Evolutionary conservation across 495 filamentous ascomycete species (phyloP).

Genomic region (Penicillium chermesinum): DNA sequence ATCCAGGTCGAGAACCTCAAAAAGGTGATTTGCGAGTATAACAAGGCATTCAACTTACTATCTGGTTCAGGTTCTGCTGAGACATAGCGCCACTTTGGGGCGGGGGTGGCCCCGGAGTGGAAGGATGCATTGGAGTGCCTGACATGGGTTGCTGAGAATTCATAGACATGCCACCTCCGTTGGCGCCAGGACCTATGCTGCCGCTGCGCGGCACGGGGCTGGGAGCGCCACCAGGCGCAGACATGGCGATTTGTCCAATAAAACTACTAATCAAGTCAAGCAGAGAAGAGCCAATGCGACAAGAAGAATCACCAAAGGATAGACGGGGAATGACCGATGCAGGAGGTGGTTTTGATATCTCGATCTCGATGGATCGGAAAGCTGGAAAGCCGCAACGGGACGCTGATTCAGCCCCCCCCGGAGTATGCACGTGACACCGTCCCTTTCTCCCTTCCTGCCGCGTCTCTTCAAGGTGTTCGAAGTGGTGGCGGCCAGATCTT

Average conservation of each 20-base stretch:
- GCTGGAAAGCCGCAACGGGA: neutral
- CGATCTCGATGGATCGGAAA: conserved; percentile 2
- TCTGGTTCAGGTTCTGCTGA: conserved; percentile 90
- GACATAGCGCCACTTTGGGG: conserved; percentile 52
- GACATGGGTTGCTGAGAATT: conserved; percentile 45
- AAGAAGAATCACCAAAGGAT: neutral
- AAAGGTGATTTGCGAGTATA: neutral
- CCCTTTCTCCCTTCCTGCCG: too few species aligned
- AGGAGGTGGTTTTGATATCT: conserved; percentile 18
- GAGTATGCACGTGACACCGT: conserved; percentile 26
- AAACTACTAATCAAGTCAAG: neutral
- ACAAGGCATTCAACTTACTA: conserved; percentile 56
- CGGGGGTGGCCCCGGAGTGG: conserved; percentile 36
- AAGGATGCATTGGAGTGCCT: conserved; percentile 34
- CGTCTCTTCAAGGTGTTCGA: too few species aligned
- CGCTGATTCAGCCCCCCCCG: conserved; percentile 12
- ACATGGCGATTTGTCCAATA: conserved; percentile 27
- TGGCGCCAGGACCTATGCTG: conserved; percentile 46
- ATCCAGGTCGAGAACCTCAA: neutral
- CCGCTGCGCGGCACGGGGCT: conserved; percentile 47
- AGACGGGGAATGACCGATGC: conserved; percentile 10
- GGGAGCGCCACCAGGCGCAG: conserved; percentile 44
- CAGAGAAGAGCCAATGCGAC: neutral
- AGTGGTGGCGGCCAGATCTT: too few species aligned
- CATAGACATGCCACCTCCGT: conserved; percentile 45